Evolutionary conservation across 2,329 filamentous ascomycete genomes (phyloP), one percentile per base, ranked within the genome.

Genomic region (Ophiosphaerella herpotricha): DNA sequence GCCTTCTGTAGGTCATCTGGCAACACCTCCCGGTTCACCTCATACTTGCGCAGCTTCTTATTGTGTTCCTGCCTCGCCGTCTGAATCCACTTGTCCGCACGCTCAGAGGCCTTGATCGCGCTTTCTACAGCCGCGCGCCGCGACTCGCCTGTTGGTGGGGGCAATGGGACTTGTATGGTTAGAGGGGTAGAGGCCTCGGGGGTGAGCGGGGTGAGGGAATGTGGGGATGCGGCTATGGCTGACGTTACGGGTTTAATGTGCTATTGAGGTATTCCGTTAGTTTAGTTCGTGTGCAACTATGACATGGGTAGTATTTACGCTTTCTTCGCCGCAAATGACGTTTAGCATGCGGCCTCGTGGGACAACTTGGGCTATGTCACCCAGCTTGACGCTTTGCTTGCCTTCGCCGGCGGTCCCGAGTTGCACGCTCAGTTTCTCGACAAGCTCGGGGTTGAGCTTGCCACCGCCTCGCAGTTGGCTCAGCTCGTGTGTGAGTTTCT

Each of bases 281-380:
- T 12, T 33, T 11, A 2, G 13, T 35, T 29, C 41, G 12, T 4
- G 46, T 14, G 36, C 33, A 7, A 37, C 4, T 3, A 24, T 11
- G 56, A 75, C 79, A 61, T 4, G 7, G 26, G 6, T 29, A 6
- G 26, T 29, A 29, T 29, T 2, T 67, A 87, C 85, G 51, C 83
- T 82, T 61, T 84, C 80, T 63, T 89, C 87, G 12, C 84, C 82
- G 34, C 83, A 83, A 18, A 87, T 68, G n/a, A 89, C 75, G 50
- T 83, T 81, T 26, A 88, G 69, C 59, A 78, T 78, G 47, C 85
- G 73, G 9, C 85, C 85, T 61, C 86, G 85, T 0, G 85, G 84
- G 34, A 89, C 76, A 13, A 89, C 83, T 64, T 88, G 86, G 2
- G 85, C 86, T 48, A 90, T 64, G 64, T 88, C 85, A 8, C 80